Base-by-base conservation (phyloP, 1,284 basidiomycete species). In the Polyporus tsugae region DNA sequence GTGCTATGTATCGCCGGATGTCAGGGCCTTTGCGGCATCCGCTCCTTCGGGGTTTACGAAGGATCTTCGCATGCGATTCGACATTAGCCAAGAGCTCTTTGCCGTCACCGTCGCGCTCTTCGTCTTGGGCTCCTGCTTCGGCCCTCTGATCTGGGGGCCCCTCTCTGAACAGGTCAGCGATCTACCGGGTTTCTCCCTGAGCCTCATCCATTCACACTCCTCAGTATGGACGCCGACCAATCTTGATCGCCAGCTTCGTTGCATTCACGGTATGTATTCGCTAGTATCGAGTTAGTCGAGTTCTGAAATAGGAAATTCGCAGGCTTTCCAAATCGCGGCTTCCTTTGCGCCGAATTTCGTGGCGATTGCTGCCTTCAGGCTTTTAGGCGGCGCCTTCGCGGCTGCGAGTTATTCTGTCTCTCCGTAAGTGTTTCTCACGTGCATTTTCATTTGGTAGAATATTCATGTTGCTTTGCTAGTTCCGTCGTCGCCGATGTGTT, bases 1-100 rank as follows among this genome's bases (percentile, higher is more conserved):
- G 25, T 55, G 38, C 6, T 9, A 60, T 38, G 38, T 11, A 25
- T 60, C 22, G n/a, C n/a, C n/a, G 36, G 22, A 25, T n/a, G 25
- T 6, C 68, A 86, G 84, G 64, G 85, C 90, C 0, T 91, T 92
- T 70, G 87, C 90, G 0, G 85, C 88, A 22, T 85, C 90, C 3
- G 86, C 89, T 0, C 86, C 88, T 0, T 85, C 86, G 17, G 85
- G 86, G 7, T 82, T 88, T 64, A 75, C 85, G 10, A 73, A 76
- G 0, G 78, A 84, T 6, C 80, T 92, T 62, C 80, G 82, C 53
- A 74, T 74, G 1, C 79, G 91, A 38, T 92, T 91, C 70, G 74
- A 81, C 29, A 83, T 93, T 72, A 84, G 86, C 0, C 68, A 83
- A 63, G 89, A 91, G 76, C 86, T 85, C 10, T 82, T 78, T 15